These are phyloP conservation scores for Cladochytrium replicatum DNA, from an alignment of 192 early-diverging fungal species.

Conservation along the genomic window DNA sequence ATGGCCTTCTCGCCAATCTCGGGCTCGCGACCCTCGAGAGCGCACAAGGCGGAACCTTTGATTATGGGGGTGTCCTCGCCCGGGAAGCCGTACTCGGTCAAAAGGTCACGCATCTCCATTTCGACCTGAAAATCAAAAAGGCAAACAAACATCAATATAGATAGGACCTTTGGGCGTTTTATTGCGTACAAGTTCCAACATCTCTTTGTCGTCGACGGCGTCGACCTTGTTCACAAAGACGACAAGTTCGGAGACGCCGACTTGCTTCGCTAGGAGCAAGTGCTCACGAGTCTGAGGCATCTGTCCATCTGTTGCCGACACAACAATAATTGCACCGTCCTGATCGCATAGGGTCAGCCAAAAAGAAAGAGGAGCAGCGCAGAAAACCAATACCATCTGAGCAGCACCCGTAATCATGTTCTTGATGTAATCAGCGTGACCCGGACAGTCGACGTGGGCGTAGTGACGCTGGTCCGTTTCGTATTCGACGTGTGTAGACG, in stretches of 20 bases:
- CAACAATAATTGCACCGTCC: conserved; percentile 98
- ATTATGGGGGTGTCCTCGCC: conserved; percentile 87
- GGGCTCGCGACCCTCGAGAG: conserved; percentile 81
- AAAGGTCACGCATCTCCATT: conserved; percentile 97
- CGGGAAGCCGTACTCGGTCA: conserved; percentile 82
- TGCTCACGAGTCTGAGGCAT: conserved; percentile 99
- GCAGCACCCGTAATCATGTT: conserved; percentile 99
- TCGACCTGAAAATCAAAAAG: conserved; percentile 43
- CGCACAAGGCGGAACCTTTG: conserved; percentile 88
- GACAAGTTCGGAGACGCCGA: conserved; percentile 84
- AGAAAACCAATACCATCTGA: conserved; percentile 49
- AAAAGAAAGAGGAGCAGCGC: neutral
- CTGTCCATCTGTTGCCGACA: conserved; percentile 95
- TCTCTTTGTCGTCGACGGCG: conserved; percentile 89
- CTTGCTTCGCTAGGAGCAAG: conserved; percentile 89
- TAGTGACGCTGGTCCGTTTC: conserved; percentile 86
- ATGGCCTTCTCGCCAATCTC: conserved; percentile 87
- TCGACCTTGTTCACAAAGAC: conserved; percentile 99
- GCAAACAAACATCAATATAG: neutral
- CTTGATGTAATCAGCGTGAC: conserved; percentile 99
- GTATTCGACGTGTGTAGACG: conserved; percentile 94
- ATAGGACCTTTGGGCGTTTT: neutral
- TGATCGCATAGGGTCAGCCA: conserved; percentile 13
- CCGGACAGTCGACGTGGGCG: conserved; percentile 95
- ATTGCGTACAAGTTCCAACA: conserved; percentile 77